A percentile compares a stretch with the other conserved stretches of the same genome.
Conservation (phyloP, 164 flowering plant species). For the Amborella trichopoda region DNA sequence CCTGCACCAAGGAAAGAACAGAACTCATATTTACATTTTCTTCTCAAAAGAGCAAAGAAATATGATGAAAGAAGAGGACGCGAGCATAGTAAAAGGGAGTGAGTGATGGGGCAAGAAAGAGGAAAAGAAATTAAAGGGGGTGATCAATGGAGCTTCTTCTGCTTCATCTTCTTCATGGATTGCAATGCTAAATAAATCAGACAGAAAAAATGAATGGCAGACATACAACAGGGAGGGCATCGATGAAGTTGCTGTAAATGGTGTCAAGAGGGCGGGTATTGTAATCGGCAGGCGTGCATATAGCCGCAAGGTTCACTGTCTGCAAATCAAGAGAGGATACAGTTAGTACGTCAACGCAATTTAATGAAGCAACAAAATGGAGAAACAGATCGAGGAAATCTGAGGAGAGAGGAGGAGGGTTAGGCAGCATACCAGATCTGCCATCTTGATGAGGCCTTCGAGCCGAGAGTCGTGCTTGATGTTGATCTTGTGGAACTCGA, state of each 20-base stretch:
- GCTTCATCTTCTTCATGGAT: too few species aligned
- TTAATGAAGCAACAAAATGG: neutral
- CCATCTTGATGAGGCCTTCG: constrained; percentile 89
- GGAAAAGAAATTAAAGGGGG: too few species aligned
- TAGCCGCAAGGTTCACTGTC: constrained; percentile 80
- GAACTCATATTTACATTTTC: too few species aligned
- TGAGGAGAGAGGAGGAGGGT: neutral
- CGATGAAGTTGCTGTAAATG: constrained; percentile 77
- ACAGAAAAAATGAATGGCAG: neutral
- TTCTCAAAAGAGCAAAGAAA: too few species aligned
- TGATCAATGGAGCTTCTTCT: too few species aligned
- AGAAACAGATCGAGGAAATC: neutral
- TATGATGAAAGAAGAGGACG: too few species aligned
- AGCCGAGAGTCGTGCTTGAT: constrained; percentile 94
- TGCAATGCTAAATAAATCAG: neutral
- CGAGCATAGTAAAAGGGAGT: too few species aligned
- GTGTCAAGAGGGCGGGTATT: constrained; percentile 79
- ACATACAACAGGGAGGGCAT: constrained; percentile 72
- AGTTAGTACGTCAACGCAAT: neutral
- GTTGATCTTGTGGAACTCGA: constrained; percentile 89
- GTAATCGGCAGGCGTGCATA: constrained; percentile 83
- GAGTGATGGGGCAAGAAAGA: too few species aligned
- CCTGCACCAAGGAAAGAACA: constrained; percentile 27
- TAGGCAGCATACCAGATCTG: constrained; percentile 68
- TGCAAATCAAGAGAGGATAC: constrained; percentile 10